Conservation (phyloP, 371 early-diverging fungal species). For the Mortierella sp. region DNA sequence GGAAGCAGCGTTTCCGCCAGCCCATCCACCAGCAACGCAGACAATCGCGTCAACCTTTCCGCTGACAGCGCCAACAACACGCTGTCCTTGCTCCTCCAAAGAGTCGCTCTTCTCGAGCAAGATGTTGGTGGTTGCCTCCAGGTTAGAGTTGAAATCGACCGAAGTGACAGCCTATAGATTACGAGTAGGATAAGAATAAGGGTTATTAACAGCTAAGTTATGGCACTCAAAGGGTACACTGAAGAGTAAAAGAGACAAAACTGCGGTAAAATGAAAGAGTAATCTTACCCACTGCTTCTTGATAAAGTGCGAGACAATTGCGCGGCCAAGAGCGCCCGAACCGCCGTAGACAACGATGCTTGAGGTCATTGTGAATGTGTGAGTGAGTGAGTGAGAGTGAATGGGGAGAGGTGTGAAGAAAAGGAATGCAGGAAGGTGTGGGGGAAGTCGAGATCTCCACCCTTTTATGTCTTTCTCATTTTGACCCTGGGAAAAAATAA, state of each 20-base stretch:
- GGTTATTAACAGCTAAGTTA: neutral
- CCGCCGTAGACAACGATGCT: constrained; percentile 92
- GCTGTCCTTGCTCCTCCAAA: constrained; percentile 73
- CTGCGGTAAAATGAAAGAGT: too few relatives aligned
- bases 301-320: constrained; percentile 80
- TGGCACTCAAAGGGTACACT: constrained; percentile 5
- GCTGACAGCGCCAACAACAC: constrained; percentile 62
- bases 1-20: constrained; percentile 90
- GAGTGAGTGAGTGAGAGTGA: constrained; percentile 5
- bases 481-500: constrained; percentile 13
- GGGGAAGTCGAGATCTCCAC: neutral
- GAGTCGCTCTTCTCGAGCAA: constrained; percentile 62
- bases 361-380: constrained; percentile 59
- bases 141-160: constrained; percentile 83
- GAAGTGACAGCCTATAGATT: constrained; percentile 78
- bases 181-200: neutral
- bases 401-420: neutral
- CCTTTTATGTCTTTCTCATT: neutral
- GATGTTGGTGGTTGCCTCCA: constrained; percentile 82
- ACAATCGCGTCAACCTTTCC: constrained; percentile 86
- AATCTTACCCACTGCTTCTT: constrained; percentile 82
- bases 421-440: neutral
- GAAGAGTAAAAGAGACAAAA: neutral
- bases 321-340: constrained; percentile 91
- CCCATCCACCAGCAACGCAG: constrained; percentile 98